Base-by-base conservation (phyloP, 2,329 filamentous ascomycete genomes). In the Fusarium sp. region DNA sequence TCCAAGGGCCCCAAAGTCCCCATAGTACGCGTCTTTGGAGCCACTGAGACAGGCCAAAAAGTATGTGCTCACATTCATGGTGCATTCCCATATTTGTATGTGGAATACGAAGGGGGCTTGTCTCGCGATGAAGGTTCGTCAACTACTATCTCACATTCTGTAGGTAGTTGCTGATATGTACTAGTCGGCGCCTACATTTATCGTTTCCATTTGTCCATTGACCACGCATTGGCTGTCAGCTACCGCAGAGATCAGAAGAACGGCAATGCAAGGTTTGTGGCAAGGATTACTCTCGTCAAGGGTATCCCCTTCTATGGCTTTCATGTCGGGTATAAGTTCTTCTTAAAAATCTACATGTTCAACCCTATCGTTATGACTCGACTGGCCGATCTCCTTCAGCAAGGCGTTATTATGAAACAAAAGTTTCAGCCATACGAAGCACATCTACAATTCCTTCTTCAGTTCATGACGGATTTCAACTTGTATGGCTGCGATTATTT, bases 401-500 rank as follows among this genome's bases (percentile, higher is more conserved):
- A 97, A 79, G 96, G 96, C 10, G 91, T 91, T 30, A 90, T 99
- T 44, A 88, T 98, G 88, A 93, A 93, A 77, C 88, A 87, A 62
- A 86, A 88, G 25, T 91, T 99, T 44, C 95, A 98, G 76, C 95
- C 96, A 0, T 97, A 96, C 76, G 96, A 99, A 80, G 94, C 93
- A 19, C 97, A 99, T 78, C 80, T 98, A 66, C 93, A 97, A 76
- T 98, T 94, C 77, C 82, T 98, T 11, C 85, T 96, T 12, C 97
- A 99, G 80, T 99, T 97, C 88, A 98, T 99, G 96, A 92, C 91
- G 69, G 97, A 99, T 79, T 99, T 97, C 83, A 99, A 98, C 77
- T 84, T 99, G 71, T 98, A 97, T 78, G 97, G 97, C 9, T 99
- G 96, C 77, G 91, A 89, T 58, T 97, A 95, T 74, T 89, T 98